Percentiles rank a stretch among this genome's conserved stretches.
phyloP scores from a whole-genome alignment of 2,329 filamentous ascomycete genomes.

The Pezizomycotina sp. region DNA sequence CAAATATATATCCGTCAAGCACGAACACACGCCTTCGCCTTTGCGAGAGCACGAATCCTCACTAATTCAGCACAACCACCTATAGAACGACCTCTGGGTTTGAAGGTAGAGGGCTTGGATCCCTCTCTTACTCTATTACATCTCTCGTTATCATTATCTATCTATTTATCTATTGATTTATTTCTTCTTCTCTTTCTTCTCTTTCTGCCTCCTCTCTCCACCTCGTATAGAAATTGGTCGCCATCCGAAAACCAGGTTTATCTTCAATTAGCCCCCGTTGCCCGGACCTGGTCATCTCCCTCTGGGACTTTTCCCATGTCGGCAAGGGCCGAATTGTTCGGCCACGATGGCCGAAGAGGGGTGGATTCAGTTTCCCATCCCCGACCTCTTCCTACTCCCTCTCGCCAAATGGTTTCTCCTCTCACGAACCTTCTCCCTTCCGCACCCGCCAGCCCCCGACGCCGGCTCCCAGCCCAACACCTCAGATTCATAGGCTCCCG shows the following conservation, averaged over 20 bases:
- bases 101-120: slow-evolving; percentile 5
- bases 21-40: too few species aligned
- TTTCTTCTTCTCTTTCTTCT: slow-evolving; percentile 2
- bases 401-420: slow-evolving; percentile 25
- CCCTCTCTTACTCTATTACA: neutral
- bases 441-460: slow-evolving; percentile 26
- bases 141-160: neutral
- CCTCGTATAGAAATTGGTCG: neutral
- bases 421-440: slow-evolving; percentile 25
- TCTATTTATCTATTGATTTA: neutral
- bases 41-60: neutral
- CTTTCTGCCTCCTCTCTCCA: neutral
- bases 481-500: slow-evolving; percentile 24
- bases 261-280: neutral
- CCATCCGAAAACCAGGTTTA: neutral
- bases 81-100: neutral
- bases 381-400: slow-evolving; percentile 25
- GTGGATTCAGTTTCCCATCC: slow-evolving; percentile 21
- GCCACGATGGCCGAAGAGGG: slow-evolving; percentile 14
- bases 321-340: slow-evolving; percentile 7
- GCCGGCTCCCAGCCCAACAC: slow-evolving; percentile 25
- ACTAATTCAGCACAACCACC: slow-evolving; percentile 6
- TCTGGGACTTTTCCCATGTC: neutral
- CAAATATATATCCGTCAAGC: too few species aligned
- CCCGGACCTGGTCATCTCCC: neutral